phyloP scores from a whole-genome alignment of 2,329 filamentous ascomycete genomes.

The Pyricularia grisea region DNA sequence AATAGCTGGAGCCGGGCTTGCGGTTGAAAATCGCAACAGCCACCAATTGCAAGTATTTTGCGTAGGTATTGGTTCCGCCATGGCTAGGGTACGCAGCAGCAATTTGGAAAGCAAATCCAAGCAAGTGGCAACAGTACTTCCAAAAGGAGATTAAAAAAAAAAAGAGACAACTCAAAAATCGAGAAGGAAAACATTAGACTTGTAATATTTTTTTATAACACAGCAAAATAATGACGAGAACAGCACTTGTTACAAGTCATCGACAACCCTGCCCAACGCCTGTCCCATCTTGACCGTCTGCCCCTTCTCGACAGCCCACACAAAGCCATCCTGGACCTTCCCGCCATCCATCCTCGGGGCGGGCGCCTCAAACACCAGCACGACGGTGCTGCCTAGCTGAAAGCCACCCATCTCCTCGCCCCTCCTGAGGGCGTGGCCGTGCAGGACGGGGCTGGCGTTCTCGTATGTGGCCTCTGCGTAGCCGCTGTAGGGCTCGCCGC shows the following conservation, averaged over 20 bases:
- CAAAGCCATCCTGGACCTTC: constrained; percentile 57
- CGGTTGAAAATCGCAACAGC: no score
- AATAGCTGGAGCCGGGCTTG: no score
- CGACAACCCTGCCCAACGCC: constrained; percentile 65
- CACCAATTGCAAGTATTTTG: no score
- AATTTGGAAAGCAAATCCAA: background rate
- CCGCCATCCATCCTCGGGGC: constrained; percentile 36
- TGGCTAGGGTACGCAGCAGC: background rate
- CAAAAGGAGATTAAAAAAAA: background rate
- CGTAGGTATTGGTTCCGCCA: no score
- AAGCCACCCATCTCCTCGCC: constrained; percentile 99
- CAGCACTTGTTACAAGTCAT: constrained; percentile 10
- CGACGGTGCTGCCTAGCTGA: constrained; percentile 88
- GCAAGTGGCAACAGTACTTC: background rate
- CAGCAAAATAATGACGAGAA: background rate
- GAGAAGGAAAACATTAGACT: background rate
- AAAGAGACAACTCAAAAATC: background rate
- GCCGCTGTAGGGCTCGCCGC: constrained; percentile 78
- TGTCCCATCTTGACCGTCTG: constrained; percentile 85
- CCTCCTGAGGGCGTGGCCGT: constrained; percentile 71
- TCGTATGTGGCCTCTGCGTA: constrained; percentile 89
- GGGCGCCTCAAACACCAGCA: constrained; percentile 93
- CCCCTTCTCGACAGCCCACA: constrained; percentile 80
- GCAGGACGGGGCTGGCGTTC: constrained; percentile 64
- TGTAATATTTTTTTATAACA: background rate